Evolutionary conservation across 345 rosid species (phyloP).

Genomic region (Euphorbia tirucalli): DNA sequence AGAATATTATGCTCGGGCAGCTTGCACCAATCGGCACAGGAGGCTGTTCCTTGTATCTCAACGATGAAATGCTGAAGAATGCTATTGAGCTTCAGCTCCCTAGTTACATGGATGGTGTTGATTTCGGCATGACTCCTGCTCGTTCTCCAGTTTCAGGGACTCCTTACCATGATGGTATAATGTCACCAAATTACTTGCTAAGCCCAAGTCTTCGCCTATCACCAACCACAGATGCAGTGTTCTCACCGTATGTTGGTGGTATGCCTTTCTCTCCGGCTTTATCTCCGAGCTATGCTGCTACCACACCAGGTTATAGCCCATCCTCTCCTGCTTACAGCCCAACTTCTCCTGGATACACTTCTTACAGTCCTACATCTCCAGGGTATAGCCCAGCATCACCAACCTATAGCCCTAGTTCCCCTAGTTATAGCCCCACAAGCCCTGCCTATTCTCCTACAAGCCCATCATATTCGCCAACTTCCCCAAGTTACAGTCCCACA

Average conservation of each 20-base stretch:
- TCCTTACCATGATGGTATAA: conserved; percentile 94
- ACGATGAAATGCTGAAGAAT: conserved; percentile 95
- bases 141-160: conserved; percentile 86
- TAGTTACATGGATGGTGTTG: conserved; percentile 89
- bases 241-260: conserved; percentile 93
- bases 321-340: conserved; percentile 66
- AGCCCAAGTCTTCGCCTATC: conserved; percentile 83
- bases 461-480: conserved; percentile 50
- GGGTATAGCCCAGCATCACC: conserved; percentile 90
- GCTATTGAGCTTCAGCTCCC: conserved; percentile 98
- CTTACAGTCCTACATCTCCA: conserved; percentile 84
- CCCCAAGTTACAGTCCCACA: conserved; percentile 51
- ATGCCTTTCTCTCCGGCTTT: conserved; percentile 85
- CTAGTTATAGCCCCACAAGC: conserved; percentile 79
- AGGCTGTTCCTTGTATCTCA: conserved; percentile 79
- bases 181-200: conserved; percentile 83
- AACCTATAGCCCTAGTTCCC: conserved; percentile 83
- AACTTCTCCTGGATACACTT: conserved; percentile 78
- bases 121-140: conserved; percentile 88
- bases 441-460: conserved; percentile 77
- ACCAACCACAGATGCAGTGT: conserved; percentile 76
- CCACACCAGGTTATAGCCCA: conserved; percentile 78
- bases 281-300: conserved; percentile 84
- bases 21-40: conserved; percentile 98
- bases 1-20: conserved; percentile 96